Evolutionary conservation across 1,284 basidiomycete species (phyloP).

Genomic region (Ceratorhiza oryzae-sativae): DNA sequence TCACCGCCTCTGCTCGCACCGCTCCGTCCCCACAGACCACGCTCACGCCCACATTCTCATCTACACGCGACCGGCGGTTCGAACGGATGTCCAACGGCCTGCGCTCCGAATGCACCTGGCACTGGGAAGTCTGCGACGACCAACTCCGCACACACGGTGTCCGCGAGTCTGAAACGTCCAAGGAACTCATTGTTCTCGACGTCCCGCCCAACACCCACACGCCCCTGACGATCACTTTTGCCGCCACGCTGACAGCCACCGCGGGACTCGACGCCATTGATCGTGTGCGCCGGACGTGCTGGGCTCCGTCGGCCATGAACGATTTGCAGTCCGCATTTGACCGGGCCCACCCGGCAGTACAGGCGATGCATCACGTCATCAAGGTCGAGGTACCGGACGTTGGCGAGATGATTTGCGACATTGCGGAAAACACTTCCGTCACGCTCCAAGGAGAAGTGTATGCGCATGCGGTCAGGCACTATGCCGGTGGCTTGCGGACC

Average conservation of each 20-base stretch:
- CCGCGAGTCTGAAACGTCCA: neutral
- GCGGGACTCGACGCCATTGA: constrained; percentile 27
- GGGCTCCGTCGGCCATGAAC: constrained; percentile 23
- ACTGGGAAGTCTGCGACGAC: constrained; percentile 27
- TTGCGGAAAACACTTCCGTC: constrained; percentile 19
- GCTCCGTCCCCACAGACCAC: neutral
- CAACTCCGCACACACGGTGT: constrained; percentile 1
- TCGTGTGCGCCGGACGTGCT: constrained; percentile 3
- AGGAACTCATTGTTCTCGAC: neutral
- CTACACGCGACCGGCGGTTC: constrained; percentile 17
- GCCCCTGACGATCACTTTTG: neutral
- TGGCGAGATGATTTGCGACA: constrained; percentile 9
- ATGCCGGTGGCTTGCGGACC: constrained; percentile 2
- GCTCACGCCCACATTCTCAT: neutral
- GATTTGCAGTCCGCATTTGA: constrained; percentile 35
- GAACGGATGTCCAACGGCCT: constrained; percentile 18
- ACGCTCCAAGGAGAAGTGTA: constrained; percentile 2
- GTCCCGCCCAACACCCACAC: neutral
- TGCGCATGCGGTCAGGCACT: constrained; percentile 25
- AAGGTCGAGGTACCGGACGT: neutral
- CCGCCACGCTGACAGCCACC: neutral
- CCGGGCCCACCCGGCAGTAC: constrained; percentile 18
- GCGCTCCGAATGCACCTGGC: constrained; percentile 26
- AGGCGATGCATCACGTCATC: constrained; percentile 32
- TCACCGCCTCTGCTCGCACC: neutral